Evolutionary conservation across 1,139 yeast genomes (phyloP).

Genomic region (Saccharomyces hybrid): DNA sequence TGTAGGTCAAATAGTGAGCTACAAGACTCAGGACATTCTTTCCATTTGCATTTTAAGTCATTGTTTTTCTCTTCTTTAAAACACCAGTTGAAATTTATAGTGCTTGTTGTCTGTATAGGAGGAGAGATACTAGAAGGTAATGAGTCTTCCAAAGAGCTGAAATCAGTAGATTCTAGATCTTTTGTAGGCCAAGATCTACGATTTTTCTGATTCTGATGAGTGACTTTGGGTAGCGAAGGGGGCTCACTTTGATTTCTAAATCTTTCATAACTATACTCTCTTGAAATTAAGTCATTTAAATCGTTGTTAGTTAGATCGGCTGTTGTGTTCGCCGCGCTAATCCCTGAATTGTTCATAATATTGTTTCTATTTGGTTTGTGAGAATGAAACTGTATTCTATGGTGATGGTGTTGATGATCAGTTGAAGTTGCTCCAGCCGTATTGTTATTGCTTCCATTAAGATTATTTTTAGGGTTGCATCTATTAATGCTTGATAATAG

Average conservation of each 20-base stretch:
- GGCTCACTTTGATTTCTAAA: conserved; percentile 2
- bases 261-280: conserved; percentile 10
- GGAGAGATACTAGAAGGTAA: background rate
- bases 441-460: background rate
- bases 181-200: background rate
- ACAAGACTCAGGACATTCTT: conserved; percentile 38
- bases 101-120: conserved; percentile 9
- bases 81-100: conserved; percentile 35
- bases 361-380: conserved; percentile 17
- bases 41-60: conserved; percentile 45
- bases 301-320: background rate
- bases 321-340: background rate
- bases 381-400: conserved; percentile 33
- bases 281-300: background rate
- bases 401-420: conserved; percentile 33
- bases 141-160: background rate
- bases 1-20: conserved; percentile 42
- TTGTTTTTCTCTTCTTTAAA: conserved; percentile 24
- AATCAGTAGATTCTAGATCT: background rate
- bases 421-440: background rate
- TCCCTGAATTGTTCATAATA: background rate
- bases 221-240: background rate
- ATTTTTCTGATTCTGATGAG: conserved; percentile 1
- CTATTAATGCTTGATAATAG: background rate
- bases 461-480: background rate